Base-by-base conservation (phyloP, 768 basidiomycete species). In the Psilocybe sp. region DNA sequence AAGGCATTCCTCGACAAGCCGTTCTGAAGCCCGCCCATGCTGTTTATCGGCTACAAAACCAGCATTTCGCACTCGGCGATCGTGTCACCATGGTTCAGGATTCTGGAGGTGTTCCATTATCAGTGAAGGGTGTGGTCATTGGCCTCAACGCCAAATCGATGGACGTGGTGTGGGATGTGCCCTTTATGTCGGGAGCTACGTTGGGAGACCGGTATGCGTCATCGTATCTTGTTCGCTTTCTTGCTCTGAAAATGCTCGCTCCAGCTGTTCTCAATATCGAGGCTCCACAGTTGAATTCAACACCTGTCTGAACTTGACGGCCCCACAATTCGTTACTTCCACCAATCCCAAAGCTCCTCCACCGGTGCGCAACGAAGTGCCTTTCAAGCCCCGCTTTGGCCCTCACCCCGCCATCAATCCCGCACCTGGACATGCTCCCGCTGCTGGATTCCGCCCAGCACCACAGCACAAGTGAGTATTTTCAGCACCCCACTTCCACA, bases 61-160 rank as follows among this genome's bases (percentile, higher is more conserved):
- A 98, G 66, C 72, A 69, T 11, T 99, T 98, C 63, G 72, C 77
- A 0, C 77, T 98, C 5, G 96, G 96, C 11, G 96, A 99, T 67
- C 80, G 97, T 10, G 95, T 98, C 34, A 89, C 87, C 14, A 97
- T 96, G 90, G 93, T 98, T 1, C 88, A 91, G 58, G 97, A 98
- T 63, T 86, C 94, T 0, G 95, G 95, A 23, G 84, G 87, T 32
- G 95, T 98, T 0, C 93, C 95, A 1, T 74, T 98, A 12, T 84
- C 85, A 1, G 87, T 85, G 45, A 98, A 96, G 69, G 97, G 97
- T 16, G 92, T 96, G 13, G 94, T 98, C 19, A 81, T 98, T 46
- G 92, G 95, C 12, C 69, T 99, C 60, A 91, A 86, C 59, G 70
- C 85, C 2, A 89, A 87, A 62, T 82, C 87, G 3, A 88, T 98